Conservation (phyloP, 2,329 filamentous ascomycete genomes). For the Neonectria neomacrospora region DNA sequence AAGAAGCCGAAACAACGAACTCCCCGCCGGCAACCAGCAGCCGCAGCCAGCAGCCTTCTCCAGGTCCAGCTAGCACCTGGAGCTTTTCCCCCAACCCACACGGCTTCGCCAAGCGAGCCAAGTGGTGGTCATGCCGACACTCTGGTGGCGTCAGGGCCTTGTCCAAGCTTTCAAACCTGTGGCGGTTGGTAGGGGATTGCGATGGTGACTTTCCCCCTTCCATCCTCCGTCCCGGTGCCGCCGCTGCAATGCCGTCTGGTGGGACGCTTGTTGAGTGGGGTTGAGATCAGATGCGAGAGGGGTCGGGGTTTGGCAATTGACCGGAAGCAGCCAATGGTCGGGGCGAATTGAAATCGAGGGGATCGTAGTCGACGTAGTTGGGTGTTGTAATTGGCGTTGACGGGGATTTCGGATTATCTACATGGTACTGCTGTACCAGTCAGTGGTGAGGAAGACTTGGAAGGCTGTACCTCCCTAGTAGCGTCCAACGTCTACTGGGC, state of each 20-base stretch:
- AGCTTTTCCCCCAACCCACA: not conserved
- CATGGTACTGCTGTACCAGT: too few species aligned
- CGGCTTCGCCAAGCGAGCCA: not conserved
- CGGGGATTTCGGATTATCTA: not conserved
- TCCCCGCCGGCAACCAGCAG: not conserved
- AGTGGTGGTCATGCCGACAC: slow-evolving; percentile 26
- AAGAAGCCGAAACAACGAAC: not conserved
- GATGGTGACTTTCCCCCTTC: slow-evolving; percentile 18
- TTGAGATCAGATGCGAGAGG: slow-evolving; percentile 22
- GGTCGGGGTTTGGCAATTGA: slow-evolving; percentile 9
- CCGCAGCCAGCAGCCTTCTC: not conserved
- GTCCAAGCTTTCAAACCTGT: slow-evolving; percentile 30
- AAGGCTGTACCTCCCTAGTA: too few species aligned
- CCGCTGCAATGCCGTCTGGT: slow-evolving; percentile 23
- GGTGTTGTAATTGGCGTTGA: not conserved
- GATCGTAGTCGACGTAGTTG: slow-evolving; percentile 7
- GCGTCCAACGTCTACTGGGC: slow-evolving; percentile 20
- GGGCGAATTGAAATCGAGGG: slow-evolving; percentile 25
- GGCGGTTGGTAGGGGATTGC: slow-evolving; percentile 30
- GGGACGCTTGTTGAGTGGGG: slow-evolving; percentile 32
- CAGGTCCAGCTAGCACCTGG: not conserved
- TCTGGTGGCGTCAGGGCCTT: slow-evolving; percentile 36
- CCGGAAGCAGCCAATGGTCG: slow-evolving; percentile 16
- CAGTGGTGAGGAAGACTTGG: too few species aligned
- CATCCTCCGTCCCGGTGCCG: slow-evolving; percentile 11